These are phyloP conservation scores for Vigna hirtella DNA, from an alignment of 306 rosid species.

Conservation along the genomic window DNA sequence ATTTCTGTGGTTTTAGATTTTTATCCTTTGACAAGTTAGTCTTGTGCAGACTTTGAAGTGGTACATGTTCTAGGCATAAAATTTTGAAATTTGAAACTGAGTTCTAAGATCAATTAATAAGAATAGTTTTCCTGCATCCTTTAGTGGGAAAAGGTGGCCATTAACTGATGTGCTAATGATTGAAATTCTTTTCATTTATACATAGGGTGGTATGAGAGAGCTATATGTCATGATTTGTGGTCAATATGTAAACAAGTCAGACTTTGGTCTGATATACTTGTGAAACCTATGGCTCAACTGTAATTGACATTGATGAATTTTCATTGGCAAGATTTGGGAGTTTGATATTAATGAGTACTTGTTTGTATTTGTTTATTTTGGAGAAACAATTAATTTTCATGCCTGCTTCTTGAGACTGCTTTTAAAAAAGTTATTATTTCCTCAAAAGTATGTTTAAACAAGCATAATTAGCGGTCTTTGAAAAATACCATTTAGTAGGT, in stretches of 20 bases:
- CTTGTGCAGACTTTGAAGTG: conserved; percentile 4
- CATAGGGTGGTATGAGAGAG: neutral
- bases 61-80: conserved; percentile 12
- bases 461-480: conserved; percentile 22
- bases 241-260: neutral
- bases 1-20: conserved; percentile 16
- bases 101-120: conserved; percentile 9
- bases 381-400: neutral
- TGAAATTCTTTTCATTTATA: conserved; percentile 2
- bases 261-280: conserved; percentile 24
- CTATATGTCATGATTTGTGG: neutral
- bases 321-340: conserved; percentile 18
- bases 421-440: neutral
- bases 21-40: neutral
- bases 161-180: conserved; percentile 7
- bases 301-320: conserved; percentile 38
- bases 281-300: conserved; percentile 23
- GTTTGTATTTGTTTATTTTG: neutral
- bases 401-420: neutral
- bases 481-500: conserved; percentile 28
- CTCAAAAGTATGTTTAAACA: neutral
- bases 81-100: conserved; percentile 11
- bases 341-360: conserved; percentile 22
- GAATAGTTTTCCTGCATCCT: conserved; percentile 1
- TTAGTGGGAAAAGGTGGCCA: conserved; percentile 8